Evolutionary conservation across 176 grass and related monocot genomes (phyloP).

Genomic region (Paspalum vaginatum): DNA sequence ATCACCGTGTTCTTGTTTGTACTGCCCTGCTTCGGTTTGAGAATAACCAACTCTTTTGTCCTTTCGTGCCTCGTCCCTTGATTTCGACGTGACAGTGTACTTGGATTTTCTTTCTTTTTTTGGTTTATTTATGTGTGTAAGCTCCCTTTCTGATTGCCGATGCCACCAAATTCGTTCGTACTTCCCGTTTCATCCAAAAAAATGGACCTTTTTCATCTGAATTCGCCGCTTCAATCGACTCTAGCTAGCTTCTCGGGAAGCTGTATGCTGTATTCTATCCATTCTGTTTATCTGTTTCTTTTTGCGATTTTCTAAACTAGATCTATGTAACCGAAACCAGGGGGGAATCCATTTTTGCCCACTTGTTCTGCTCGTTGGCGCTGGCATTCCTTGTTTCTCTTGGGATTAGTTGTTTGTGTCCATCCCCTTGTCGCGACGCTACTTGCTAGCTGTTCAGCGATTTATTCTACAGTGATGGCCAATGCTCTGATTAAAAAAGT

Average conservation of each 20-base stretch:
- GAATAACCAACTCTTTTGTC: constrained; percentile 25
- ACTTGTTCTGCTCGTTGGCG: not conserved
- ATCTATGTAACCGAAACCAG: constrained; percentile 8
- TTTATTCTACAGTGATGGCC: constrained; percentile 34
- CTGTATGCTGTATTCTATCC: not conserved
- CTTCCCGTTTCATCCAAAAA: not conserved
- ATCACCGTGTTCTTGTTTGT: constrained; percentile 33
- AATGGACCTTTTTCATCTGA: not conserved
- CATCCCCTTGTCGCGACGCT: constrained; percentile 41
- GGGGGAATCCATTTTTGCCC: not conserved
- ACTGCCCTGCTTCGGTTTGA: constrained; percentile 6
- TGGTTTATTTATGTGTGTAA: not conserved
- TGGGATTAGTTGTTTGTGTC: constrained; percentile 52
- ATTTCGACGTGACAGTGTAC: constrained; percentile 39
- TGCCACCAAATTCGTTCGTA: constrained; percentile 6
- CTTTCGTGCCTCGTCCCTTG: constrained; percentile 1
- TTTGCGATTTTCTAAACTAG: constrained; percentile 31
- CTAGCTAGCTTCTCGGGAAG: not conserved
- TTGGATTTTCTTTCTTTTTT: constrained; percentile 27
- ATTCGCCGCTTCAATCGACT: constrained; percentile 32
- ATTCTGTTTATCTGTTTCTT: not conserved
- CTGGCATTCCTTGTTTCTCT: constrained; percentile 51
- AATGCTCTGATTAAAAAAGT: constrained; percentile 22
- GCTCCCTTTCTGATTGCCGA: constrained; percentile 9
- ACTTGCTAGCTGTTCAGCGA: constrained; percentile 19